Percentiles rank a stretch among this genome's conserved stretches.
phyloP scores from a whole-genome alignment of 176 grass and related monocot species.

The Poa annua region DNA sequence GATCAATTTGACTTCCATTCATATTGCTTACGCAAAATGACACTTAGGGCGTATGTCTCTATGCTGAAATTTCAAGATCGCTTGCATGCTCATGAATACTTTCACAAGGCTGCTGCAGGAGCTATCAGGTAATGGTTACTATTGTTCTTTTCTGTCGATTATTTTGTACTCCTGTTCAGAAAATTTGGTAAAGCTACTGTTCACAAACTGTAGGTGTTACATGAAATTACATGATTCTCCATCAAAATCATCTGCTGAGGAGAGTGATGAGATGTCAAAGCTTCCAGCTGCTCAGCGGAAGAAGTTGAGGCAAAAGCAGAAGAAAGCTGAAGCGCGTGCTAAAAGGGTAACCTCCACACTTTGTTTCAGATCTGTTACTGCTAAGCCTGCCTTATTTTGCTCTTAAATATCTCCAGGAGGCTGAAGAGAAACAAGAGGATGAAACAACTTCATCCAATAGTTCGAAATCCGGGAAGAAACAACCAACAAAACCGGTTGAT shows the following conservation, averaged over 20 bases:
- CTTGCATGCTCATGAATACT: conserved; percentile 97
- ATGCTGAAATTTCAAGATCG: conserved; percentile 98
- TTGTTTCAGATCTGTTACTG: conserved; percentile 21
- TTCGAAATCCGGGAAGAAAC: conserved; percentile 90
- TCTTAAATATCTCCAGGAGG: conserved; percentile 67
- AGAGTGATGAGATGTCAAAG: conserved; percentile 88
- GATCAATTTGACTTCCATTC: conserved; percentile 99
- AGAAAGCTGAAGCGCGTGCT: conserved; percentile 96
- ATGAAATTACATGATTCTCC: conserved; percentile 96
- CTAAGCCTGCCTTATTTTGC: conserved; percentile 31
- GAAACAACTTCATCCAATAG: conserved; percentile 61
- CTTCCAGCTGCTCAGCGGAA: conserved; percentile 92
- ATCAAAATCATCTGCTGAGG: conserved; percentile 72
- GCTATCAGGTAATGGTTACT: conserved; percentile 72
- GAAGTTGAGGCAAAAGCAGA: conserved; percentile 98
- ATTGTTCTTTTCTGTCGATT: conserved; percentile 36
- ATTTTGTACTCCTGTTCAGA: conserved; percentile 19
- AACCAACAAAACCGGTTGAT: conserved; percentile 78
- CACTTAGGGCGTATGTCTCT: conserved; percentile 87
- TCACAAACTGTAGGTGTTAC: conserved; percentile 71
- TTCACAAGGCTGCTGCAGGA: conserved; percentile 95
- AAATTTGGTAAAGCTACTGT: conserved; percentile 37
- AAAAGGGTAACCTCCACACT: conserved; percentile 75
- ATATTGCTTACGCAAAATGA: conserved; percentile 99
- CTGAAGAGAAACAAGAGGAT: conserved; percentile 94